A percentile compares a stretch with the other conserved stretches of the same genome.
phyloP scores from a whole-genome alignment of 768 basidiomycete genomes.

The Trametes gibbosa region DNA sequence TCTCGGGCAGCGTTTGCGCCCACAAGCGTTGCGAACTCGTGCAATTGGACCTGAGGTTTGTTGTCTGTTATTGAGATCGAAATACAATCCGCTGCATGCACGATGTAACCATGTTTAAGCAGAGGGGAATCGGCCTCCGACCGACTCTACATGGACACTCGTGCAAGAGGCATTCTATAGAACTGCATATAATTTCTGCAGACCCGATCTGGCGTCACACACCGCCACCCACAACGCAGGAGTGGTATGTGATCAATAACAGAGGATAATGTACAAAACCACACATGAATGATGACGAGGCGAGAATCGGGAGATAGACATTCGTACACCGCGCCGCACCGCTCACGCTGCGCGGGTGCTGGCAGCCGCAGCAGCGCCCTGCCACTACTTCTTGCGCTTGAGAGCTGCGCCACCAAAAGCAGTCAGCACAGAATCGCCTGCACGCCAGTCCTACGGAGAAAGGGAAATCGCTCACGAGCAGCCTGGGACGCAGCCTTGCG shows the following conservation, averaged over 20 bases:
- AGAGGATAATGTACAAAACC: background rate
- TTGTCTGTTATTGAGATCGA: too few species aligned
- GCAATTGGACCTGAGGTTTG: too few species aligned
- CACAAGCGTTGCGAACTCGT: too few species aligned
- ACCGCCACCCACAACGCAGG: too few species aligned
- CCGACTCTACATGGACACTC: too few species aligned
- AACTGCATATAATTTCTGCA: too few species aligned
- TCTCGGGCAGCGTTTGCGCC: too few species aligned
- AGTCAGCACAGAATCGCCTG: background rate
- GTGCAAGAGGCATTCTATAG: too few species aligned
- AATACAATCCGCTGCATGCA: too few species aligned
- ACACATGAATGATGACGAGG: background rate
- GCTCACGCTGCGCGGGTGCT: background rate
- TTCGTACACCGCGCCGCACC: background rate
- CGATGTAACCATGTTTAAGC: too few species aligned
- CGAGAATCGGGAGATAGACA: background rate
- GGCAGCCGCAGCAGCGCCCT: background rate
- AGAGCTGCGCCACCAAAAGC: constrained; percentile 23
- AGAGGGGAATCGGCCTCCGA: too few species aligned
- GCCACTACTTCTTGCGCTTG: constrained; percentile 39
- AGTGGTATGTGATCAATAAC: background rate
- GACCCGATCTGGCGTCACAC: too few species aligned
- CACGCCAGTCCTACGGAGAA: background rate
- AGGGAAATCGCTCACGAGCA: constrained; percentile 5
- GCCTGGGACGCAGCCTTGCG: constrained; percentile 43